A percentile compares a stretch with the other conserved stretches of the same genome.
Evolutionary conservation across 768 basidiomycete species (phyloP).

Genomic region (Lactarius pseudohatsudake): DNA sequence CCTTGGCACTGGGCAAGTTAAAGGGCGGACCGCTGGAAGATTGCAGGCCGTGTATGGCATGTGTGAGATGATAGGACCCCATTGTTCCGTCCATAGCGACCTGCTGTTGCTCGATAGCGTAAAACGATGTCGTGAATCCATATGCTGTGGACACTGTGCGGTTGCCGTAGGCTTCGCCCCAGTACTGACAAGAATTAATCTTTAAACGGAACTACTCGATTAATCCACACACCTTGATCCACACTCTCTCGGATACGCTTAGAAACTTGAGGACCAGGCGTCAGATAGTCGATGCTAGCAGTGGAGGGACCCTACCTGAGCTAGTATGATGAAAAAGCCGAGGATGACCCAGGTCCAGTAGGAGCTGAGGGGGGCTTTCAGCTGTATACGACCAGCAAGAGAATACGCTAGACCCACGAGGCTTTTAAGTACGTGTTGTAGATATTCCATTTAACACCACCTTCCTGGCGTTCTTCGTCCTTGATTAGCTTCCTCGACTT

Average conservation of each 20-base stretch:
- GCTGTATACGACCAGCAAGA: not conserved
- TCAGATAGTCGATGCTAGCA: not conserved
- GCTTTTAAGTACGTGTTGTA: conserved; percentile 66
- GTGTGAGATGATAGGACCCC: conserved; percentile 30
- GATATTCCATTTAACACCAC: conserved; percentile 76
- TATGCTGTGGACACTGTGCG: conserved; percentile 21
- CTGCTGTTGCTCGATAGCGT: conserved; percentile 33
- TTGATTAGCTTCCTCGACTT: conserved; percentile 74
- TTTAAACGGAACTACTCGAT: not conserved
- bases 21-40: conserved; percentile 1
- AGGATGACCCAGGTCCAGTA: conserved; percentile 68
- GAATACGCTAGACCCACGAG: conserved; percentile 48
- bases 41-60: conserved; percentile 25
- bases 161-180: conserved; percentile 63
- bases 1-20: conserved; percentile 47
- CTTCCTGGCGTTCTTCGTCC: conserved; percentile 78
- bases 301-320: conserved; percentile 31
- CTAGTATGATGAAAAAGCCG: conserved; percentile 46
- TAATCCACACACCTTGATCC: conserved; percentile 59
- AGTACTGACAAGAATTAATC: conserved; percentile 33
- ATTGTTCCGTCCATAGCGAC: conserved; percentile 30
- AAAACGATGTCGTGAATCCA: conserved; percentile 28
- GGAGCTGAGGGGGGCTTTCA: conserved; percentile 41
- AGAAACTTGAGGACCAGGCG: conserved; percentile 39
- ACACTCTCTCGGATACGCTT: conserved; percentile 61